Percentiles rank a stretch among this genome's conserved stretches.
Evolutionary conservation across 192 early-diverging fungal species (phyloP).

Genomic region (Coemansia furcata): DNA sequence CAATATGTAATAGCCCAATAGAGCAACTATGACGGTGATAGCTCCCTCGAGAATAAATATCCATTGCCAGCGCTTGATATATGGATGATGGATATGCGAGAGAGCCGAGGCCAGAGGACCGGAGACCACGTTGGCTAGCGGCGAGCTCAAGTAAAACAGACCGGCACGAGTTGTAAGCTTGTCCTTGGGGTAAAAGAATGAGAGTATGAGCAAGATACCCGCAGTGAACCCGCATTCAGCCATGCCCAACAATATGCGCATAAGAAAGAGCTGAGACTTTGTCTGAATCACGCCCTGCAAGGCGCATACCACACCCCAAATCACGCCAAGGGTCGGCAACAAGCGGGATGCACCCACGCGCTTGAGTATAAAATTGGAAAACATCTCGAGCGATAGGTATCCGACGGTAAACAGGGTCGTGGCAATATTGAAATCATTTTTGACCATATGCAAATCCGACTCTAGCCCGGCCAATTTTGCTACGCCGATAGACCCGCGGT

Average conservation of each 20-base stretch:
- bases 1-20: constrained; percentile 35
- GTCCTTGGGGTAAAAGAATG: constrained; percentile 46
- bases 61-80: constrained; percentile 52
- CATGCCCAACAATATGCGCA: constrained; percentile 45
- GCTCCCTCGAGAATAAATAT: constrained; percentile 50
- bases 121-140: constrained; percentile 36
- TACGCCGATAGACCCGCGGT: constrained; percentile 46
- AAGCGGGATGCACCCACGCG: constrained; percentile 36
- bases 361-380: constrained; percentile 51
- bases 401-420: constrained; percentile 45
- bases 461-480: constrained; percentile 53
- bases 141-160: constrained; percentile 44
- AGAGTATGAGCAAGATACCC: constrained; percentile 35
- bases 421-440: constrained; percentile 51
- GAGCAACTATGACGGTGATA: constrained; percentile 29
- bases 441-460: constrained; percentile 36
- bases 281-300: constrained; percentile 42
- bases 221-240: constrained; percentile 46
- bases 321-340: constrained; percentile 38
- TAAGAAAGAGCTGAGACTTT: constrained; percentile 34
- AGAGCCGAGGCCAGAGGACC: constrained; percentile 47
- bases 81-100: constrained; percentile 43
- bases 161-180: constrained; percentile 25
- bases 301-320: constrained; percentile 46
- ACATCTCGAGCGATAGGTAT: constrained; percentile 37